Evolutionary conservation across 2,329 filamentous ascomycete genomes (phyloP), one percentile per base, ranked within the genome.

Genomic region (Calonectria montana): DNA sequence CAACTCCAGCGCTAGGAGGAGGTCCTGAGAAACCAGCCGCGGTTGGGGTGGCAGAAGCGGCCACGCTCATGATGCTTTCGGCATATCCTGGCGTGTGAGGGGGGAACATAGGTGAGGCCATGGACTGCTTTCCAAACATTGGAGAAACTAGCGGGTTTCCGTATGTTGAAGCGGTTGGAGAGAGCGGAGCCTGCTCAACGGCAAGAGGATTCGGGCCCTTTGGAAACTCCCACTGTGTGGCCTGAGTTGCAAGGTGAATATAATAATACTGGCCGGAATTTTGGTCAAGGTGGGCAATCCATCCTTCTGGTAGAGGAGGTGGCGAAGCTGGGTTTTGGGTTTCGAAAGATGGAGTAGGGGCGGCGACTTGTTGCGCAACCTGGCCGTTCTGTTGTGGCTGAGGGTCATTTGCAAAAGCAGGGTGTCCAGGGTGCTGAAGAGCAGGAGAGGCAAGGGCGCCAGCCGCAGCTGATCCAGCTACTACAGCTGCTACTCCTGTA

Each of bases 261-360:
- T 99, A 99, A 83, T 99, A 99, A 84, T 98, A 99, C 81, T 98
- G 96, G 1, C 97, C 97, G 2, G 96, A 98, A 81, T 94, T 98
- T 76, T 95, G 94, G 81, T 99, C 97, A 5, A 98, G 88, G 82
- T 98, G 97, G 23, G 97, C 95, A 80, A 99, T 98, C 97, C 97
- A 99, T 39, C 97, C 97, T 85, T 99, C 97, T 7, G 97, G 97
- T 18, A 99, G 88, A 2, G 96, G 97, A 25, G 97, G 97, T 37
- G 97, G 97, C 18, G 95, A 97, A 29, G 93, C 91, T 35, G 94
- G 94, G 1, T 93, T 90, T 27, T 90, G 85, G 57, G 78, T 66
- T 48, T 81, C 80, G 25, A 81, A 77, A 21, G 81, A 74, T 13
- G 87, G 84, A n/a, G 87, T 77, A 37, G 87, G 83, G 0, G 87